These are phyloP conservation scores for Cyberlindnera subsufficiens DNA, from an alignment of 805 yeast genomes.

Conservation along the genomic window DNA sequence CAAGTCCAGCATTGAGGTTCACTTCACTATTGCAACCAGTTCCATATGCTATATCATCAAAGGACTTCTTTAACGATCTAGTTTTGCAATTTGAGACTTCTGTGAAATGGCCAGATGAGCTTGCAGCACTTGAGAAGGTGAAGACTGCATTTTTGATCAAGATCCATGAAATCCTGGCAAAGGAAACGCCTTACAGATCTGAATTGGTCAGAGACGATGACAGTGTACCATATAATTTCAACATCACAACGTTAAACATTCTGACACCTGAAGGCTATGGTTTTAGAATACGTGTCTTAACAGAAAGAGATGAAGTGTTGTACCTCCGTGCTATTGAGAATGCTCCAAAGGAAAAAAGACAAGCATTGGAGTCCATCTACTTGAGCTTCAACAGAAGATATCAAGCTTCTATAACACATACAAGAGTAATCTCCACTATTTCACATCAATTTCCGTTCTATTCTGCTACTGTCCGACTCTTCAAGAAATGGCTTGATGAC, in stretches of 20 bases:
- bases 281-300: constrained; percentile 66
- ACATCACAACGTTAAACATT: constrained; percentile 53
- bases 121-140: constrained; percentile 77
- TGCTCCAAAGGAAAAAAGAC: constrained; percentile 53
- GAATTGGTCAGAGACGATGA: constrained; percentile 59
- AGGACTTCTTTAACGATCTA: constrained; percentile 75
- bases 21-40: constrained; percentile 76
- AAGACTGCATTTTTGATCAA: constrained; percentile 85
- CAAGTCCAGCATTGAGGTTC: constrained; percentile 68
- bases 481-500: constrained; percentile 85
- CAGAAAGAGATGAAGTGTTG: constrained; percentile 78
- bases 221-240: constrained; percentile 58
- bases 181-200: constrained; percentile 49
- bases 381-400: constrained; percentile 59
- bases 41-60: constrained; percentile 70
- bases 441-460: constrained; percentile 67
- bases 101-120: constrained; percentile 93
- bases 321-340: constrained; percentile 68
- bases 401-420: constrained; percentile 68
- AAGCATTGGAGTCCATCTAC: constrained; percentile 54
- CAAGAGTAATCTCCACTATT: constrained; percentile 68
- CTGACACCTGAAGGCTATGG: constrained; percentile 89
- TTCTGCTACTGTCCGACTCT: constrained; percentile 75
- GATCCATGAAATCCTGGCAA: constrained; percentile 42
- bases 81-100: constrained; percentile 86